Conservation (phyloP, 2,329 filamentous ascomycete species). For the Keithomyces neogunnii region DNA sequence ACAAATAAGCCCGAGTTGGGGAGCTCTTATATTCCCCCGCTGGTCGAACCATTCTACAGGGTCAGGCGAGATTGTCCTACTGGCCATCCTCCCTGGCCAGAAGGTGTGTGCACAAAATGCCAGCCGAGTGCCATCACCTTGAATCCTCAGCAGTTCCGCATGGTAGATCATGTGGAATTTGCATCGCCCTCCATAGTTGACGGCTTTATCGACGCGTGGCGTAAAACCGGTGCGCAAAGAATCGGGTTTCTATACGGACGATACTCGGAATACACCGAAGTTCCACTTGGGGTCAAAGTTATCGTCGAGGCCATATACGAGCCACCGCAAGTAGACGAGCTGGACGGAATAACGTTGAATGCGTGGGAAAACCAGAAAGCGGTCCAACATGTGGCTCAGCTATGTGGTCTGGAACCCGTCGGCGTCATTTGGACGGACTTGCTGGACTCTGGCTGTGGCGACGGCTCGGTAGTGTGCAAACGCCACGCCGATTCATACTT, state of each 20-base stretch:
- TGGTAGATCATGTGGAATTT: constrained; percentile 98
- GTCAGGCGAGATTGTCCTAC: constrained; percentile 85
- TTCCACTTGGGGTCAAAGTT: constrained; percentile 89
- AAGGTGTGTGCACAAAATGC: constrained; percentile 96
- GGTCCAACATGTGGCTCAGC: constrained; percentile 68
- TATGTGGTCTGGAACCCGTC: constrained; percentile 80
- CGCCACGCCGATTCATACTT: constrained; percentile 93
- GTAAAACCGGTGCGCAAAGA: constrained; percentile 73
- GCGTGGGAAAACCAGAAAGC: constrained; percentile 80
- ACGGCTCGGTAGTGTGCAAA: constrained; percentile 88
- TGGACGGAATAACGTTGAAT: constrained; percentile 77
- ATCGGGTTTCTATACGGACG: constrained; percentile 86
- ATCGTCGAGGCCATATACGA: constrained; percentile 97
- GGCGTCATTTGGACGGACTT: constrained; percentile 95
- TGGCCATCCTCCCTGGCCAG: constrained; percentile 87
- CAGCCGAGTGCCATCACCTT: constrained; percentile 95
- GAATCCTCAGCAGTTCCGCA: constrained; percentile 87
- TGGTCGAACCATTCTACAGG: constrained; percentile 86
- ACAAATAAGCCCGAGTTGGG: constrained; percentile 95
- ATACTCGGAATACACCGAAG: constrained; percentile 84
- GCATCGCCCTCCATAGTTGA: constrained; percentile 78
- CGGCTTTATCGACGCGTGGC: constrained; percentile 85
- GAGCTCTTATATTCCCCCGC: constrained; percentile 90
- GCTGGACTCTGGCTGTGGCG: constrained; percentile 67
- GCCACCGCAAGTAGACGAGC: constrained; percentile 80